A percentile compares a stretch with the other conserved stretches of the same genome.
phyloP scores from a whole-genome alignment of 805 yeast genomes.

The Saccharomycopsis selenospora region DNA sequence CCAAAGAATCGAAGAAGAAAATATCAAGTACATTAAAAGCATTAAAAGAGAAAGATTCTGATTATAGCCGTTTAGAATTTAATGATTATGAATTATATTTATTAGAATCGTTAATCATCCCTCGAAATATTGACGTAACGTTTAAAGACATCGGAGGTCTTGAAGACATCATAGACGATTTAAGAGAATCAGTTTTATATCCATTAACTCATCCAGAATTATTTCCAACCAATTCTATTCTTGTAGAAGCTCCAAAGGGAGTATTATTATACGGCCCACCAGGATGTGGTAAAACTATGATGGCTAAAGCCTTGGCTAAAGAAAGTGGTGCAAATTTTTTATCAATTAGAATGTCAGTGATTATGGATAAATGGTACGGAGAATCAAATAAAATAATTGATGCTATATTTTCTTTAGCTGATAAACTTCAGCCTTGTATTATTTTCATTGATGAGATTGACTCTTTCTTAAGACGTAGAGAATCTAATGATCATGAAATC shows the following conservation, averaged over 20 bases:
- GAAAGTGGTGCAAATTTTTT: constrained; percentile 90
- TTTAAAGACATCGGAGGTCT: constrained; percentile 89
- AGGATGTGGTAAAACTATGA: constrained; percentile 96
- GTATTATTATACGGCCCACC: constrained; percentile 93
- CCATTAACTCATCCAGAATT: constrained; percentile 76
- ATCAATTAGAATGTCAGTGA: constrained; percentile 84
- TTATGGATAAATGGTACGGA: constrained; percentile 98
- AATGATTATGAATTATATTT: constrained; percentile 74
- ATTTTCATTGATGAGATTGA: constrained; percentile 95
- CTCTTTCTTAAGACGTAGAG: constrained; percentile 82
- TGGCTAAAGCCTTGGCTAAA: constrained; percentile 89
- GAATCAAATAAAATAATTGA: constrained; percentile 91
- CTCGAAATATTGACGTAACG: constrained; percentile 69
- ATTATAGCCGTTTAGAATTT: constrained; percentile 39
- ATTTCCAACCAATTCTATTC: constrained; percentile 56
- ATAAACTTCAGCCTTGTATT: constrained; percentile 88
- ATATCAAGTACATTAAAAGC: constrained; percentile 51
- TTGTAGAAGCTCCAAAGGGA: constrained; percentile 90
- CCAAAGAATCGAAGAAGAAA: constrained; percentile 54
- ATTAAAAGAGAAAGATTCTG: constrained; percentile 54
- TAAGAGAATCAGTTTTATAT: constrained; percentile 79
- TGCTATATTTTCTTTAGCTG: constrained; percentile 84
- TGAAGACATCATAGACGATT: constrained; percentile 71
- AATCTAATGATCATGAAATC: constrained; percentile 85
- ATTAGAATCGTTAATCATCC: constrained; percentile 70